These are phyloP conservation scores for Pelargonium citronellum DNA, from an alignment of 441 rosid species.

Conservation along the genomic window DNA sequence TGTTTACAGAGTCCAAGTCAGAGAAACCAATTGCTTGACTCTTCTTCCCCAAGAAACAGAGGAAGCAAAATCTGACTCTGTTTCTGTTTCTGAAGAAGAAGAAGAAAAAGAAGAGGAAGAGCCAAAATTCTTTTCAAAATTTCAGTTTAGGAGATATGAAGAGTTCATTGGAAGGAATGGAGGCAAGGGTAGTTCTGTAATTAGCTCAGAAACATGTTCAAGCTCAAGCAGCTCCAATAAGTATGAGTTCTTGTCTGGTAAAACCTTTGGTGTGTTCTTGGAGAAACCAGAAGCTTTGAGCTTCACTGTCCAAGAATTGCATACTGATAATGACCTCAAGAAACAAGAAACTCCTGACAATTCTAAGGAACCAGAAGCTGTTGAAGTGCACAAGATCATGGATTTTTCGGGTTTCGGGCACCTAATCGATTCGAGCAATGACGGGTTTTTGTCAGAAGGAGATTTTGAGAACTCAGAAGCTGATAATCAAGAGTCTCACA, in stretches of 20 bases:
- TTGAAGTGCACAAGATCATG: constrained; percentile 34
- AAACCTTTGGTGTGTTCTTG: constrained; percentile 25
- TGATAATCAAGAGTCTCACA: too few relatives aligned
- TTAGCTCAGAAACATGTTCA: constrained; percentile 8
- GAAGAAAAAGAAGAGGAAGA: constrained; percentile 23
- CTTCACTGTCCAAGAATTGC: constrained; percentile 28
- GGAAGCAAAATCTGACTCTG: constrained; percentile 22
- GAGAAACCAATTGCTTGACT: constrained; percentile 12
- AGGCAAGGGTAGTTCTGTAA: constrained; percentile 16
- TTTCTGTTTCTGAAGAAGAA: constrained; percentile 21
- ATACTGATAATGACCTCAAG: constrained; percentile 22
- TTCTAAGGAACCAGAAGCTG: neutral
- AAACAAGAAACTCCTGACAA: neutral
- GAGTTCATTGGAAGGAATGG: constrained; percentile 25
- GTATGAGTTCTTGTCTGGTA: constrained; percentile 29
- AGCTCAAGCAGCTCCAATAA: constrained; percentile 22
- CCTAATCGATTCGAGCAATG: constrained; percentile 7
- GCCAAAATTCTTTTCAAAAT: constrained; percentile 41
- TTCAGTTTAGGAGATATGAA: constrained; percentile 43
- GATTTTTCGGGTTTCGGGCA: constrained; percentile 24
- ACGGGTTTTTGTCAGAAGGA: constrained; percentile 49
- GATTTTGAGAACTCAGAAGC: constrained; percentile 30
- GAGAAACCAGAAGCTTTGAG: constrained; percentile 34
- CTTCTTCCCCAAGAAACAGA: constrained; percentile 7
- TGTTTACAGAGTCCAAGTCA: constrained; percentile 17